phyloP scores from a whole-genome alignment of 2,329 filamentous ascomycete genomes.

The Diaporthe longicolla region DNA sequence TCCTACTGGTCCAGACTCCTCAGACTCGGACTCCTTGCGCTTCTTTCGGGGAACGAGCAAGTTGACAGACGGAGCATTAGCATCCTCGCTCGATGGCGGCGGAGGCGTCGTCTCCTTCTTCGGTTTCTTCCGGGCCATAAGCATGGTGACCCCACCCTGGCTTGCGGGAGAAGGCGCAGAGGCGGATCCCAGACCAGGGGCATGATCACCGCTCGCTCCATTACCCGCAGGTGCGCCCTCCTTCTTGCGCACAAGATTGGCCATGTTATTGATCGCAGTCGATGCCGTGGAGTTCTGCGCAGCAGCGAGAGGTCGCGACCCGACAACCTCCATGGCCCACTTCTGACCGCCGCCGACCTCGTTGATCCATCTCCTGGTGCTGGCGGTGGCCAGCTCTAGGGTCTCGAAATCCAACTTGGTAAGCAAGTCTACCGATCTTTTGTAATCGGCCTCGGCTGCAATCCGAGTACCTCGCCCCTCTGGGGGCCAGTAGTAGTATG shows the following conservation, averaged over 20 bases:
- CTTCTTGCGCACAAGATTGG: conserved; percentile 60
- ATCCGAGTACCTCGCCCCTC: conserved; percentile 74
- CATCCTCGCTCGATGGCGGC: not conserved
- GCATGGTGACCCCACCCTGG: conserved; percentile 28
- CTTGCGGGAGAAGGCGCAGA: conserved; percentile 41
- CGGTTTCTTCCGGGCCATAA: conserved; percentile 36
- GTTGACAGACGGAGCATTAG: conserved; percentile 5
- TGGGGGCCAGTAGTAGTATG: conserved; percentile 76
- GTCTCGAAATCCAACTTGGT: conserved; percentile 82
- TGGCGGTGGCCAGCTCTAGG: conserved; percentile 71
- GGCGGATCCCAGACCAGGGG: not conserved
- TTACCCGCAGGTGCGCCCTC: conserved; percentile 57
- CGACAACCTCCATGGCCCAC: conserved; percentile 68
- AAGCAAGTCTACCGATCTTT: conserved; percentile 77
- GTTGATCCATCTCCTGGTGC: conserved; percentile 78
- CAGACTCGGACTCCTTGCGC: conserved; percentile 38
- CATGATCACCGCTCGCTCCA: conserved; percentile 43
- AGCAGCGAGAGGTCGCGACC: conserved; percentile 47
- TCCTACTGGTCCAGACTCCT: conserved; percentile 36
- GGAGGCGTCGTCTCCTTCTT: conserved; percentile 33
- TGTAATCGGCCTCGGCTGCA: conserved; percentile 75
- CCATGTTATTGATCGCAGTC: conserved; percentile 61
- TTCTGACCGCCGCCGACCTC: conserved; percentile 71
- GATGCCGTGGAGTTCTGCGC: conserved; percentile 16
- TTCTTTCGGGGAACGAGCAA: conserved; percentile 40